A percentile compares a stretch with the other conserved stretches of the same genome.
Evolutionary conservation across 1,284 basidiomycete species (phyloP).

Genomic region (Cryptococcus sp.): DNA sequence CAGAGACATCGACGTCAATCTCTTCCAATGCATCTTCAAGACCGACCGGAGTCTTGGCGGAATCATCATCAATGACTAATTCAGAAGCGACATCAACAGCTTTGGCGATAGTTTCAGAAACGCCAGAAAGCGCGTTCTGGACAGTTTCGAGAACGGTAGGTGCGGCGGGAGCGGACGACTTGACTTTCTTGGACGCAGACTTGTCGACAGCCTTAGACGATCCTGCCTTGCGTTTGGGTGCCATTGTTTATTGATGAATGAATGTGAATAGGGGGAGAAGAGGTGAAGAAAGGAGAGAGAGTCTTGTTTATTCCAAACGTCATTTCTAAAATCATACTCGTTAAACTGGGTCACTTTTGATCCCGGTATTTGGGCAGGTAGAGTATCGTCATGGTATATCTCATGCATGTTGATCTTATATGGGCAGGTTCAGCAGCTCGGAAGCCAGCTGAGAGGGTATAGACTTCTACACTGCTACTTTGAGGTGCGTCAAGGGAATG

Average conservation of each 20-base stretch:
- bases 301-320: not conserved
- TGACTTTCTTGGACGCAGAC: conserved; percentile 2
- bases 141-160: conserved; percentile 9
- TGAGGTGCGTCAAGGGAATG: too few species aligned
- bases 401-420: too few species aligned
- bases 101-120: conserved; percentile 16
- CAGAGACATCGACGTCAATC: conserved; percentile 20
- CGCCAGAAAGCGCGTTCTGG: conserved; percentile 12
- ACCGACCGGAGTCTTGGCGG: conserved; percentile 19
- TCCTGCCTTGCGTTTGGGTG: not conserved
- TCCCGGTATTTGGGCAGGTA: too few species aligned
- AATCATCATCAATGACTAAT: conserved; percentile 31
- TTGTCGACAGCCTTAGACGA: conserved; percentile 5
- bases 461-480: too few species aligned
- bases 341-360: not conserved
- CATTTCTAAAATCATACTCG: not conserved
- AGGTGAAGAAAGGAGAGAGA: too few species aligned
- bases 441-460: too few species aligned
- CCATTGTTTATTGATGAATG: not conserved
- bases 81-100: conserved; percentile 36
- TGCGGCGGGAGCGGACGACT: conserved; percentile 4
- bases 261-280: not conserved
- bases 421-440: too few species aligned
- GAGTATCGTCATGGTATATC: too few species aligned
- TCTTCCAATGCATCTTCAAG: conserved; percentile 18